Base-by-base conservation (phyloP, 176 grass and related monocot genomes). In the Typha latifolia region DNA sequence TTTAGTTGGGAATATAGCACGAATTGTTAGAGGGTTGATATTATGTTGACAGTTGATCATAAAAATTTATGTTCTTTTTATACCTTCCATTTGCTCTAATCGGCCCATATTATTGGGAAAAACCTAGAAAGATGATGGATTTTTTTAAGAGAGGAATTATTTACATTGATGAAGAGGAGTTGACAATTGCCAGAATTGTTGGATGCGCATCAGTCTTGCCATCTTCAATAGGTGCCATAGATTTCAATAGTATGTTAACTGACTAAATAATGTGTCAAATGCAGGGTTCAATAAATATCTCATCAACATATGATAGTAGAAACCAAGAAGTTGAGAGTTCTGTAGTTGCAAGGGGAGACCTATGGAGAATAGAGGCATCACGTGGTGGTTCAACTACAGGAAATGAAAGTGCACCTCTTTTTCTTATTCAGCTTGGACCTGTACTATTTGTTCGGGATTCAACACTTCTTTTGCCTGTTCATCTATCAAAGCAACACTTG, bases 401-500 rank as follows among this genome's bases (percentile, higher is more conserved):
- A 64, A 90, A 63, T 72, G 74, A 87, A 5, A 92, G 13, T 61
- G 77, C 86, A 78, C 89, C 89, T 51, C 81, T 84, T 82, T 93
- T 93, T 63, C 88, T 99, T 75, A 62, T 99, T 70, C 94, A 99
- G 59, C 65, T 99, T 57, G 94, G 94, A 47, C 94, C 94, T 43
- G 67, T 99, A 51, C 63, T 99, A 53, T 93, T 99, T 73, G 75
- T 99, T 62, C 80, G 86, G 14, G 89, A 99, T 49, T 90, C 94
- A 14, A 87, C 94, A 26, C 73, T 99, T 84, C 88, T 99, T 78
- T 87, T 99, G 51, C 94, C 94, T 8, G 48, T 99, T 75, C 89
- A 99, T 87, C 37, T 99, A n/a, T 93, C 88, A 74, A 93, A 99
- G 64, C 89, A 99, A 68, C 85, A 93, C 76, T 82, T 99, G 49